Base-by-base conservation (phyloP, 768 basidiomycete genomes). In the Lentinula lateritia region DNA sequence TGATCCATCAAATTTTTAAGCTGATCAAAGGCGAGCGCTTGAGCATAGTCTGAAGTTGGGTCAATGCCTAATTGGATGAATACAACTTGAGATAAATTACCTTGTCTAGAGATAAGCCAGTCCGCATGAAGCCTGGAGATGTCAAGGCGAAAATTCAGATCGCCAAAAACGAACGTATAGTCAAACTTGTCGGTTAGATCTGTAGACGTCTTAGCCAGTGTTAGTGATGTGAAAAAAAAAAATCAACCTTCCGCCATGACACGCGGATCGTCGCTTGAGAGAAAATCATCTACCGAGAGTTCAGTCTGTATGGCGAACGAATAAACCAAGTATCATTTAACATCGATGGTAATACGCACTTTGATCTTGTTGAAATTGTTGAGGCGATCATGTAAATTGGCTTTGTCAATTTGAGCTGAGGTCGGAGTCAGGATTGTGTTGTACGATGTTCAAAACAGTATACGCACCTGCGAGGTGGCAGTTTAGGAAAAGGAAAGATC, bases 21-120 rank as follows among this genome's bases (percentile, higher is more conserved):
- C 70, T 98, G 94, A 71, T 98, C 95, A 69, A 97, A 98, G 10
- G 86, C 87, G 10, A 97, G 82, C 0, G 94, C 94, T 67, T 94
- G 89, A 0, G 78, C 75, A 66, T 91, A 98, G 18, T 95, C 93
- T 93, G 65, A 4, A 58, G 23, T 41, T 13, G 35, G 61, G 57
- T 69, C 12, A 71, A 62, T 18, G 58, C n/a, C 28, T 28, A 3
- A 48, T 2, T 18, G 52, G 42, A n/a, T 36, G 15, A 18, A 13
- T 15, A 42, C 34, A 60, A 61, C n/a, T 52, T 20, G 50, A 53
- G 35, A 1, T 38, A 18, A 39, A 3, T 64, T 16, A 90, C 91
- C 91, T 77, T 87, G 86, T 39, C 85, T 83, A 28, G 91, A 85
- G 62, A 95, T 86, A 3, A 98, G 77, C 94, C 95, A 97, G 72